These are phyloP conservation scores for Prunus padus DNA, from an alignment of 306 rosid genomes.

Conservation along the genomic window DNA sequence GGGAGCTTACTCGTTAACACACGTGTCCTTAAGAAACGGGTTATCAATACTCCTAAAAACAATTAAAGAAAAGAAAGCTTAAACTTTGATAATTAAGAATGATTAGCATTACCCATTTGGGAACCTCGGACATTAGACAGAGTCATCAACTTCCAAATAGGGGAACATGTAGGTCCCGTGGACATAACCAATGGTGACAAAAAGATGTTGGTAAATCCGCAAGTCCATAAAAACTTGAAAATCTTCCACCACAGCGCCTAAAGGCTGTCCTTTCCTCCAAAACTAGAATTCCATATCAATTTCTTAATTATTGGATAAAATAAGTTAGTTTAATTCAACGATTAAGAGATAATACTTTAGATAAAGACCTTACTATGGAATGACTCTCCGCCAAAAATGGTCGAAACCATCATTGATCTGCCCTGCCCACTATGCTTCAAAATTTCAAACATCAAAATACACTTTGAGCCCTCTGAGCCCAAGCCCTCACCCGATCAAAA, in stretches of 20 bases:
- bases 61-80: background rate
- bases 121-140: constrained; percentile 17
- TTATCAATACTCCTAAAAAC: background rate
- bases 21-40: too few relatives aligned
- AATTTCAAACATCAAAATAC: background rate
- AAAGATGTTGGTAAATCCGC: constrained; percentile 5
- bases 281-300: too few relatives aligned
- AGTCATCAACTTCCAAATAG: constrained; percentile 6
- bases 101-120: background rate
- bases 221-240: background rate
- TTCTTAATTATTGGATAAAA: too few relatives aligned
- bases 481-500: background rate
- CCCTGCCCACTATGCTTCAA: background rate
- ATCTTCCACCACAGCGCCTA: background rate
- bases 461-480: background rate
- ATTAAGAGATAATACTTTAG: too few relatives aligned
- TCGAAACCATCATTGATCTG: background rate
- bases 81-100: constrained; percentile 14
- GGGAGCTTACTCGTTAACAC: too few relatives aligned
- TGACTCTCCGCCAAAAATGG: constrained; percentile 3
- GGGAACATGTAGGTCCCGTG: constrained; percentile 34
- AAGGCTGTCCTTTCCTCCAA: background rate
- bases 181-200: constrained; percentile 9
- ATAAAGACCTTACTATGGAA: too few relatives aligned
- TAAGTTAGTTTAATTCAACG: too few relatives aligned